phyloP scores from a whole-genome alignment of 331 rosid genomes.

The Cucumis variabilis region DNA sequence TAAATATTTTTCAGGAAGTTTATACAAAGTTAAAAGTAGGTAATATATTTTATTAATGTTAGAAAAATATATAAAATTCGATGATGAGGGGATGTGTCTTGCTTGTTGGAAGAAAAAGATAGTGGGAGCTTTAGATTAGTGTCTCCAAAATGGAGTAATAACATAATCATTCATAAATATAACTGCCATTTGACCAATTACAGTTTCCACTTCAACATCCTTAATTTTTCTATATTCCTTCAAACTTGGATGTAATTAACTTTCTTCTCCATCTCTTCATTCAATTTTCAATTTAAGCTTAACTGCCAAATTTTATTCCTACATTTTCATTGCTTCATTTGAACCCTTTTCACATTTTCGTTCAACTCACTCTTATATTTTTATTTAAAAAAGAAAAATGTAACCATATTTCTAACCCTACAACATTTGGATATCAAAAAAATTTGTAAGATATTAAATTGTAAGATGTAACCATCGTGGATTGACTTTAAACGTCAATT shows the following conservation, averaged over 20 bases:
- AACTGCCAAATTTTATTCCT: not conserved
- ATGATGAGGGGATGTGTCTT: not conserved
- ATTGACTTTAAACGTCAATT: too few relatives aligned
- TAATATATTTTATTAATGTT: too few relatives aligned
- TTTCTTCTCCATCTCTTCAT: not conserved
- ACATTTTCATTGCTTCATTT: not conserved
- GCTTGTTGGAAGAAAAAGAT: not conserved
- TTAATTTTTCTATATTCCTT: not conserved
- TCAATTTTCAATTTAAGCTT: not conserved
- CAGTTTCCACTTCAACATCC: not conserved
- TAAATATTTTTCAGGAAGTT: too few relatives aligned
- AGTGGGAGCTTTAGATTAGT: slow-evolving; percentile 8
- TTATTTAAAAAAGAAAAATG: too few relatives aligned
- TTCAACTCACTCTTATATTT: too few relatives aligned
- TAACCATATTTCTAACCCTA: too few relatives aligned
- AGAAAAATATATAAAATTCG: too few relatives aligned
- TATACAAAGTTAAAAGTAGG: too few relatives aligned
- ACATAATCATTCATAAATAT: slow-evolving; percentile 18
- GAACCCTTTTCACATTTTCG: too few relatives aligned
- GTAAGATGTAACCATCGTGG: too few relatives aligned
- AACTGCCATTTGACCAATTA: not conserved
- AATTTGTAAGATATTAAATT: too few relatives aligned
- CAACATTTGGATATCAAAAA: too few relatives aligned
- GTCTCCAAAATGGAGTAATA: not conserved
- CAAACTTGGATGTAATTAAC: not conserved